A percentile compares a stretch with the other conserved stretches of the same genome.
Evolutionary conservation across 2,329 filamentous ascomycete genomes (phyloP).

Genomic region (Passalora sequoiae): DNA sequence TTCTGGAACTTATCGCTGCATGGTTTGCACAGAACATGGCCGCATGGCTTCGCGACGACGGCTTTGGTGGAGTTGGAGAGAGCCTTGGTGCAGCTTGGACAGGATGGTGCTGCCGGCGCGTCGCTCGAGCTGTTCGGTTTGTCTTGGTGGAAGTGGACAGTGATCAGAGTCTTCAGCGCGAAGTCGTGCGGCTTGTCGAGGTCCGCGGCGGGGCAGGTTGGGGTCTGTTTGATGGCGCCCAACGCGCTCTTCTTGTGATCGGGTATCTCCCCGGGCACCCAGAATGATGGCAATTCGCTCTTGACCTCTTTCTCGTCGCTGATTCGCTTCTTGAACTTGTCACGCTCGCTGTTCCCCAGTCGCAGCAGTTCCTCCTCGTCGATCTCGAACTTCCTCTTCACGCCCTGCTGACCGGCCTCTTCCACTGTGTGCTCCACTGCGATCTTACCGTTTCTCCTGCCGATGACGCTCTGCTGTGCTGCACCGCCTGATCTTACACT

Average conservation of each 20-base stretch:
- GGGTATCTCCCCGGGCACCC: slow-evolving; percentile 82
- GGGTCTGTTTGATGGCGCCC: slow-evolving; percentile 53
- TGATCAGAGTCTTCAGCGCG: slow-evolving; percentile 71
- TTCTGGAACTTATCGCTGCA: slow-evolving; percentile 82
- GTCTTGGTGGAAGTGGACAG: slow-evolving; percentile 72
- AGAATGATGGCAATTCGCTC: slow-evolving; percentile 79
- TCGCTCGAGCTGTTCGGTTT: slow-evolving; percentile 40
- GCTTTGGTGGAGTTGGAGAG: slow-evolving; percentile 79
- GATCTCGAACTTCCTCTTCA: slow-evolving; percentile 75
- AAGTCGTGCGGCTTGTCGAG: slow-evolving; percentile 64
- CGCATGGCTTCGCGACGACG: slow-evolving; percentile 78
- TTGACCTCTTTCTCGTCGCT: slow-evolving; percentile 57
- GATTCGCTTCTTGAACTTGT: slow-evolving; percentile 64
- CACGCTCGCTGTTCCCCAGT: slow-evolving; percentile 64
- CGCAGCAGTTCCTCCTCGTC: slow-evolving; percentile 70
- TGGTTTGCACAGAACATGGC: slow-evolving; percentile 81
- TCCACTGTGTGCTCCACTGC: slow-evolving; percentile 27
- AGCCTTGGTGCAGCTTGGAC: slow-evolving; percentile 78
- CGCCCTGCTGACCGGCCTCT: slow-evolving; percentile 36
- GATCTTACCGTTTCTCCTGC: slow-evolving; percentile 35
- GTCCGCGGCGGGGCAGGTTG: slow-evolving; percentile 67
- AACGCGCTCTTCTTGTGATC: slow-evolving; percentile 43
- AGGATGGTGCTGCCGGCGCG: slow-evolving; percentile 49
- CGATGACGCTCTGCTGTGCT: slow-evolving; percentile 42
- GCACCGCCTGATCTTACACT: slow-evolving; percentile 39